phyloP scores from a whole-genome alignment of 495 filamentous ascomycete species.

The Cercophora scortea region DNA sequence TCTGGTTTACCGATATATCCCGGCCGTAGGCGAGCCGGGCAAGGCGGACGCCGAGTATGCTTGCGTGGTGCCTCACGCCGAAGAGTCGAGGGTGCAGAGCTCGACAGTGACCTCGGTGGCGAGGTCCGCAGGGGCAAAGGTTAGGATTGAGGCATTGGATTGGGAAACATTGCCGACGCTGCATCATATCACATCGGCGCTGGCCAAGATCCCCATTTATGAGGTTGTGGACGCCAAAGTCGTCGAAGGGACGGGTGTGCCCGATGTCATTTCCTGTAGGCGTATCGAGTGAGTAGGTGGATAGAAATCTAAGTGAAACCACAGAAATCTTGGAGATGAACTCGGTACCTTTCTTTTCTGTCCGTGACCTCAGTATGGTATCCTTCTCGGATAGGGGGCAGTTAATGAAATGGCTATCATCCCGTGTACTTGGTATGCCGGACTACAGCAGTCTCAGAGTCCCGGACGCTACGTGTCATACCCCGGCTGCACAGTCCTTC shows the following conservation, averaged over 20 bases:
- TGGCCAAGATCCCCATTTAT: constrained; percentile 48
- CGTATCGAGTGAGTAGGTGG: constrained; percentile 38
- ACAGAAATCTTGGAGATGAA: no score
- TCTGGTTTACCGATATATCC: constrained; percentile 40
- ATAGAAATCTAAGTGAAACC: no score
- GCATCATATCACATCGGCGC: constrained; percentile 41
- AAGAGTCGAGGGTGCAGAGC: constrained; percentile 26
- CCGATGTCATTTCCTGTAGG: constrained; percentile 33
- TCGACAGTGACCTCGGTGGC: constrained; percentile 22
- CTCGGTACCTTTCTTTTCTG: no score
- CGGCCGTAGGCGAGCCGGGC: constrained; percentile 34
- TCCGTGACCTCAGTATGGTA: no score
- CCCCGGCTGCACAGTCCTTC: no score
- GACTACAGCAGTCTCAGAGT: no score
- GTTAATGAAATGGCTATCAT: no score
- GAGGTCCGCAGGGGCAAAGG: constrained; percentile 30
- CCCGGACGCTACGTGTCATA: no score
- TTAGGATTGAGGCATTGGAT: constrained; percentile 35
- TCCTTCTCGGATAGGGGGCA: no score
- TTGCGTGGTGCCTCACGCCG: constrained; percentile 31
- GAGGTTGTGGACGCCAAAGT: constrained; percentile 43
- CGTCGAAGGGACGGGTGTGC: constrained; percentile 41
- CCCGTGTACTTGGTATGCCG: no score
- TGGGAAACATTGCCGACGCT: constrained; percentile 47
- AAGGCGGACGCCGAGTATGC: constrained; percentile 41